Evolutionary conservation across 1,139 yeast species (phyloP), one percentile per base, ranked within the genome.

Genomic region (Geotrichum bryndzae): DNA sequence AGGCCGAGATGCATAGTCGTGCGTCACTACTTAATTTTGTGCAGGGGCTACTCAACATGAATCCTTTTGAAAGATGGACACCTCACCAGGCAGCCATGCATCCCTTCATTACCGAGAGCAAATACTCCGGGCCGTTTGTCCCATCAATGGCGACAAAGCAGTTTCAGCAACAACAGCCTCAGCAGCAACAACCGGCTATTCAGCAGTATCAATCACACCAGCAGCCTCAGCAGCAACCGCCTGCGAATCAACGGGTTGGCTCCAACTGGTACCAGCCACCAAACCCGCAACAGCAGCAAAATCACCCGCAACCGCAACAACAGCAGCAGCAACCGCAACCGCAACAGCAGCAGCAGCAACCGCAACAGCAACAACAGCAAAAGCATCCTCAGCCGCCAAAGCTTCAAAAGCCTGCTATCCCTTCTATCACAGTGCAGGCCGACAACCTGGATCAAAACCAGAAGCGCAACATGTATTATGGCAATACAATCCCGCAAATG

Each of bases 11-110:
- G 78, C 82, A 81, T 60, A 90, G 89, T 68, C 78, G 98, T 58
- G 80, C 80, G 58, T 80, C 90, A 53, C 80, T 94, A 67, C 80
- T 87, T 48, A 96, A 92, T 73, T 90, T 94, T 70, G 79, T 94
- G 58, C 76, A 80, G 56, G 96, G 96, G 48, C 82, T 90, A 11
- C 78, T 94, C 64, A 90, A 87, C 68, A 76, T 90, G 71, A 92
- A 92, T 74, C 99, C 99, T 0, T 80, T 94, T 69, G 97, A 92
- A 73, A 82, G 99, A 68, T 87, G 97, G 86, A 90, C 97, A 0
- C 99, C 99, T 11, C 97, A 90, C 68, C 97, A 94, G 73, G 99
- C 98, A 0, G 80, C 88, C 29, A 80, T 85, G 74, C 99, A 95
- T 76, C 98, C 98, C 0, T 94, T 95, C 73, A 84, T 94, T 25